Conservation (phyloP, 208 protist genomes). For the Vickermania spadyakhi region DNA sequence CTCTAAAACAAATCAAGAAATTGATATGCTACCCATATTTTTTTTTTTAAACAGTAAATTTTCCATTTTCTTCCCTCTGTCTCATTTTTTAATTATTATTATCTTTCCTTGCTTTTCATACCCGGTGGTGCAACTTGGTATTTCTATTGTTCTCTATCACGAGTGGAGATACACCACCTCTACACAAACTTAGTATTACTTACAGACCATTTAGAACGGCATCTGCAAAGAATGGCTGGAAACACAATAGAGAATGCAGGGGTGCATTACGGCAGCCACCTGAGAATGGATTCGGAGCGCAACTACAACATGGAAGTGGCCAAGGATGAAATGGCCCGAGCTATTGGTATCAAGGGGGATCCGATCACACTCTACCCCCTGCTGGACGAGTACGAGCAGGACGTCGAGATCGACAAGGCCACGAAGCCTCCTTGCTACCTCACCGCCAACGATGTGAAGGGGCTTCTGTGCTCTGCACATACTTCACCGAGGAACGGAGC, state of each 20-base stretch:
- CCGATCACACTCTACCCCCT: slow-evolving; percentile 4
- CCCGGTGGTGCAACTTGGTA: too few relatives aligned
- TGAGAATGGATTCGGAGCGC: slow-evolving; percentile 13
- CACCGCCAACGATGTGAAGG: not conserved
- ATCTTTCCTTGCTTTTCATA: not conserved
- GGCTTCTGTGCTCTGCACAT: not conserved
- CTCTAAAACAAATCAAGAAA: too few relatives aligned
- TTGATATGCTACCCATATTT: too few relatives aligned
- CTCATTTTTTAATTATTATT: slow-evolving; percentile 6
- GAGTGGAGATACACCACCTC: too few relatives aligned
- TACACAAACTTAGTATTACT: too few relatives aligned
- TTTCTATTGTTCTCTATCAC: too few relatives aligned
- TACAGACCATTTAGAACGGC: too few relatives aligned
- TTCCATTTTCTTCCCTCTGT: not conserved
- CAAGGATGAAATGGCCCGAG: slow-evolving; percentile 8
- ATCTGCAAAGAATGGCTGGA: slow-evolving; percentile 5
- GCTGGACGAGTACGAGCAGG: not conserved
- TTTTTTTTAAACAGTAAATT: not conserved
- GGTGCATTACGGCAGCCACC: slow-evolving; percentile 32
- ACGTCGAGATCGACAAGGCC: not conserved
- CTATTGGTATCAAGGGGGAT: slow-evolving; percentile 2
- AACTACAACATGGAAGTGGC: slow-evolving; percentile 14
- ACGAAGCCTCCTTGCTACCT: not conserved
- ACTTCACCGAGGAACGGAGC: not conserved
- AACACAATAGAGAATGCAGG: slow-evolving; percentile 26